Base-by-base conservation (phyloP, 2,329 filamentous ascomycete genomes). In the Aspergillus awamori region DNA sequence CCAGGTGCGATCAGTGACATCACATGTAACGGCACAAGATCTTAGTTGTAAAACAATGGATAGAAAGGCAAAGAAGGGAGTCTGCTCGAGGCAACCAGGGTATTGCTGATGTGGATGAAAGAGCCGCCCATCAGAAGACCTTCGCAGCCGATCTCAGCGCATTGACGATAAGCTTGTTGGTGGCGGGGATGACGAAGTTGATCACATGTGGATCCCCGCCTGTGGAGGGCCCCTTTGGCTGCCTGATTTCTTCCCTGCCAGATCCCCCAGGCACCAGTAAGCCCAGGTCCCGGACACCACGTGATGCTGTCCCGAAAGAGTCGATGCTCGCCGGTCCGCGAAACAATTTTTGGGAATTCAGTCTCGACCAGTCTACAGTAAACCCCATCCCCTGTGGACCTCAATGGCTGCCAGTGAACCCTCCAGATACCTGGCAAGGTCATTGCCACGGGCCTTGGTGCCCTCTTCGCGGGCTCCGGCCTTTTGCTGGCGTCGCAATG, bases 401-500 rank as follows among this genome's bases (percentile, higher is more conserved):
- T 63, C 62, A 71, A 79, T 80, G 77, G 76, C 76, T 71, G 71
- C 73, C 60, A 73, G 72, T 59, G 76, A 78, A 68, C 68, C 77
- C 30, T 76, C 76, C 33, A 74, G 72, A 65, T 74, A 74, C 63
- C 71, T 79, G 61, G 67, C 74, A 65, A 75, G 71, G 74, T 75
- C 73, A 60, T 63, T 79, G 63, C 70, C 74, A 11, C 67, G 76
- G 63, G 71, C 72, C 11, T 67, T 77, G 53, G 65, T 57, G n/a
- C 70, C 73, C 11, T 71, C 70, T 59, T 62, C 70, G 58, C 71
- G 70, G 52, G 66, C 71, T 22, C 75, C 73, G 62, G 64, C 66
- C 58, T 64, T 75, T 30, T 69, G 72, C 52, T 73, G 66, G 60
- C 72, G 75, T 67, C 82, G 82, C 77, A 77, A 82, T 79, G 79